Evolutionary conservation across 2,329 filamentous ascomycete genomes (phyloP).

Genomic region (Cordyceps fumosorosea): DNA sequence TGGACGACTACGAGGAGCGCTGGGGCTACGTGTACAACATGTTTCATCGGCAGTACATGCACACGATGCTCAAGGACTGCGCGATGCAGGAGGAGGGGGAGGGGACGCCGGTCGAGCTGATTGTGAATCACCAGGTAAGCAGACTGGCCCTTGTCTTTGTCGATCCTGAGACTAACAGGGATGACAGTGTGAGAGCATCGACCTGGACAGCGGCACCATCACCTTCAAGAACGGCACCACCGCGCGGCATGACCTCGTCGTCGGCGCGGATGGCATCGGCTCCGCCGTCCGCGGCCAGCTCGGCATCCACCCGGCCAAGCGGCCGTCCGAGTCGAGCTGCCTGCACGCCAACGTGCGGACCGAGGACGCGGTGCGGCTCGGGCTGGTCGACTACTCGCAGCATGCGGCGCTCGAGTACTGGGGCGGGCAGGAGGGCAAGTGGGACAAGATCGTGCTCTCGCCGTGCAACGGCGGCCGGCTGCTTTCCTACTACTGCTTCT

Average conservation of each 20-base stretch:
- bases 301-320: constrained; percentile 55
- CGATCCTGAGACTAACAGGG: background rate
- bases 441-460: constrained; percentile 65
- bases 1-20: constrained; percentile 57
- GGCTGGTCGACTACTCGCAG: constrained; percentile 56
- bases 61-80: constrained; percentile 56
- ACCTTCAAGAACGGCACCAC: constrained; percentile 46
- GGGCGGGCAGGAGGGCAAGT: constrained; percentile 57
- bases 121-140: constrained; percentile 49
- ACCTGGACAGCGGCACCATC: constrained; percentile 43
- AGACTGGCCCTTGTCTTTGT: background rate
- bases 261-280: constrained; percentile 63
- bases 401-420: constrained; percentile 61
- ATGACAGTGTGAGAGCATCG: constrained; percentile 40
- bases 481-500: constrained; percentile 66
- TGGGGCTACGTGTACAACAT: constrained; percentile 64
- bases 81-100: constrained; percentile 47
- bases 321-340: constrained; percentile 54
- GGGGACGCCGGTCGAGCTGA: constrained; percentile 45
- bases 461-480: constrained; percentile 61
- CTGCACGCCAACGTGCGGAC: constrained; percentile 59
- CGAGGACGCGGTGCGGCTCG: constrained; percentile 51
- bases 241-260: constrained; percentile 50
- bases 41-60: constrained; percentile 66
- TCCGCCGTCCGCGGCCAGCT: constrained; percentile 56